A percentile compares a stretch with the other conserved stretches of the same genome.
phyloP scores from a whole-genome alignment of 1,284 basidiomycete genomes.

The Tilletiaria anomala region DNA sequence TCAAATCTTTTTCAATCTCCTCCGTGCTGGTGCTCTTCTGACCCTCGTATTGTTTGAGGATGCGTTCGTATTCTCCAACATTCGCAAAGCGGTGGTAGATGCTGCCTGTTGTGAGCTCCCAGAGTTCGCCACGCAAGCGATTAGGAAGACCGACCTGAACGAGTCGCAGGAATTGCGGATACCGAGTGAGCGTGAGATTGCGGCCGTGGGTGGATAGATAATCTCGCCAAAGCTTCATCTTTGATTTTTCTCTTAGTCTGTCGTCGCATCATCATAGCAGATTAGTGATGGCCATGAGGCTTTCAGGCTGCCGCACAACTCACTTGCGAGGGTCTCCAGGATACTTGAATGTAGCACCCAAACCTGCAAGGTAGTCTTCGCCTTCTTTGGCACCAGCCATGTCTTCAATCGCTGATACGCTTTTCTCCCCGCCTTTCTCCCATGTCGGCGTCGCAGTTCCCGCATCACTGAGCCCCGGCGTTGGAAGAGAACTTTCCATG shows the following conservation, averaged over 20 bases:
- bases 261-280: background rate
- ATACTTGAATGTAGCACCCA: slow-evolving; percentile 36
- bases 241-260: slow-evolving; percentile 67
- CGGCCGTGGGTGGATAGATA: slow-evolving; percentile 69
- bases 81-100: slow-evolving; percentile 72
- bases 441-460: slow-evolving; percentile 5
- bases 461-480: slow-evolving; percentile 6
- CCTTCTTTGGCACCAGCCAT: background rate
- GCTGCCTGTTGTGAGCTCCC: slow-evolving; percentile 93
- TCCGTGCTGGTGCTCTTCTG: slow-evolving; percentile 78
- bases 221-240: slow-evolving; percentile 88
- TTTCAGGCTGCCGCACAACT: background rate
- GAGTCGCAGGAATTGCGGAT: slow-evolving; percentile 88
- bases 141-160: slow-evolving; percentile 96
- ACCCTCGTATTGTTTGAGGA: slow-evolving; percentile 66
- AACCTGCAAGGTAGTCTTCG: slow-evolving; percentile 16
- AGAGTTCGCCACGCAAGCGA: slow-evolving; percentile 85
- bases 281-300: background rate
- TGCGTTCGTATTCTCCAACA: slow-evolving; percentile 66
- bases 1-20: slow-evolving; percentile 97
- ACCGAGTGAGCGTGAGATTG: slow-evolving; percentile 78
- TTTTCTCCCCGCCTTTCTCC: slow-evolving; percentile 54
- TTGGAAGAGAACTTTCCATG: slow-evolving; percentile 8
- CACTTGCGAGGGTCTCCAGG: slow-evolving; percentile 37
- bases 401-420: slow-evolving; percentile 48